Conservation (phyloP, 2,329 filamentous ascomycete genomes). For the Passalora sequoiae region DNA sequence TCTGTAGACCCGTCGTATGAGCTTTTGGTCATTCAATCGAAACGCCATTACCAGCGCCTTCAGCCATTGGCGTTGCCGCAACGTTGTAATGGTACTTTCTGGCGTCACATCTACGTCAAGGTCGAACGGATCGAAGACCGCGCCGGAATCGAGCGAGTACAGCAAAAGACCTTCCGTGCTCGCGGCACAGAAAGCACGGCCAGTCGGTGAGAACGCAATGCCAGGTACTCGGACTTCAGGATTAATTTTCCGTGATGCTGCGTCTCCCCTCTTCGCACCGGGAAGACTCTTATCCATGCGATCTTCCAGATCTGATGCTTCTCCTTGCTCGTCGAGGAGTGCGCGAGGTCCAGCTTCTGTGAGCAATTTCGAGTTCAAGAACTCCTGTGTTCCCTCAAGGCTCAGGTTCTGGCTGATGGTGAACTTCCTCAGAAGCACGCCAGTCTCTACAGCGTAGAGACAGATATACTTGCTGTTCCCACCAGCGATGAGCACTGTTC, state of each 20-base stretch:
- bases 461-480: conserved; percentile 99
- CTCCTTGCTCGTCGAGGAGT: conserved; percentile 81
- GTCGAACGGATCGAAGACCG: conserved; percentile 93
- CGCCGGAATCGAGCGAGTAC: conserved; percentile 78
- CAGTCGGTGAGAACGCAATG: conserved; percentile 82
- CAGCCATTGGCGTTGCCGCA: conserved; percentile 75
- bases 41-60: conserved; percentile 97
- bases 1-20: conserved; percentile 83
- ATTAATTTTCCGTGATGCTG: conserved; percentile 67
- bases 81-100: conserved; percentile 59
- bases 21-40: conserved; percentile 77
- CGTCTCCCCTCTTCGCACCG: conserved; percentile 81
- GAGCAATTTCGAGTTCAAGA: conserved; percentile 84
- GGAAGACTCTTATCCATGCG: conserved; percentile 74
- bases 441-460: conserved; percentile 88
- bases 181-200: conserved; percentile 86
- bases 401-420: conserved; percentile 96
- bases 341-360: conserved; percentile 83
- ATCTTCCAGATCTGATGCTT: conserved; percentile 83
- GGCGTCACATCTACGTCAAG: conserved; percentile 92
- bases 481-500: conserved; percentile 79
- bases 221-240: conserved; percentile 81
- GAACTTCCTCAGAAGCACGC: conserved; percentile 88
- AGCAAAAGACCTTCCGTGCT: conserved; percentile 91
- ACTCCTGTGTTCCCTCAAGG: conserved; percentile 91